Base-by-base conservation (phyloP, 2,329 filamentous ascomycete genomes). In the Mycosphaerella sp. region DNA sequence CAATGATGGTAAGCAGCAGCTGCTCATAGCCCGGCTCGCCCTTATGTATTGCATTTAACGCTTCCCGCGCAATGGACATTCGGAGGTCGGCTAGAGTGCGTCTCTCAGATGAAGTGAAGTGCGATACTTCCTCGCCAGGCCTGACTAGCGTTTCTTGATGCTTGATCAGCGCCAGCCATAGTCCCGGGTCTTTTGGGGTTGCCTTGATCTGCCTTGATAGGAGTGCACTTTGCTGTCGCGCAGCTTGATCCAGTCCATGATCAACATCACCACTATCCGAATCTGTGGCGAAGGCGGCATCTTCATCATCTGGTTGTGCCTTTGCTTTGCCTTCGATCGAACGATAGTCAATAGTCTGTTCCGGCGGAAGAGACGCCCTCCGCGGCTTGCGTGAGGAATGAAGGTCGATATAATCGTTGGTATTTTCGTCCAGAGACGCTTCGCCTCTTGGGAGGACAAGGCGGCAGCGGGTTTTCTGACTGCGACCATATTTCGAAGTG, bases 121-220 rank as follows among this genome's bases (percentile, higher is more conserved):
- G 67, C 35, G 69, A 73, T 37, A 64, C 75, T 62, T 71, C 72
- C 54, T 63, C 64, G 39, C 74, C 73, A 18, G 74, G 71, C 45
- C 72, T 72, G 37, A 91, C 71, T 49, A 94, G 73, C 2, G 70
- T 67, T 55, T 89, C 82, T 69, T 97, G 91, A 54, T 95, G 82
- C 6, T 82, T 72, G 41, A 91, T 85, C n/a, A 96, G 75, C 34
- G 80, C 76, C 13, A 94, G 68, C 91, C 91, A 97, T 14, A 81
- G 76, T 37, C 82, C 72, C 16, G 87, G 74, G 62, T 94, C 79
- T 5, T 75, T 67, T 1, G 89, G 87, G 17, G 80, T 68, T 1
- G 84, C 74, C 49, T 85, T 82, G 30, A 89, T 81, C 27, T 68
- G 75, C 10, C 77, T 79, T 2, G 78, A 80, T 6, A 96, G 73